These are phyloP conservation scores for Penicillium brevicompactum DNA, from an alignment of 2,329 filamentous ascomycete genomes.

Conservation along the genomic window DNA sequence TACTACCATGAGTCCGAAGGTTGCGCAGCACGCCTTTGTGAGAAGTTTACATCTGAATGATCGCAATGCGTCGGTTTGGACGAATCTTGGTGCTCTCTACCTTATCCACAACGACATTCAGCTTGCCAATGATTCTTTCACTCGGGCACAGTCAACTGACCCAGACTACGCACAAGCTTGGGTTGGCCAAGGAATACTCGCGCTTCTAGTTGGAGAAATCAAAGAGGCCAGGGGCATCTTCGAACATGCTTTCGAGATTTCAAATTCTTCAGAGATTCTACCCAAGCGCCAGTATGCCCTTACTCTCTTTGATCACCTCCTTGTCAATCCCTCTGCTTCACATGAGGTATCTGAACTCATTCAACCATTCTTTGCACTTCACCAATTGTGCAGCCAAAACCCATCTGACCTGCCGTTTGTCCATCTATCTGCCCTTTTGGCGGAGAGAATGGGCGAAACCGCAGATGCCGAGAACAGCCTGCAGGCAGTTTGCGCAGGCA, in stretches of 20 bases:
- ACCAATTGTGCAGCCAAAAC: slow-evolving; percentile 73
- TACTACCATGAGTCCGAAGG: slow-evolving; percentile 78
- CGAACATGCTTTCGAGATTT: slow-evolving; percentile 91
- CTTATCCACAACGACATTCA: slow-evolving; percentile 79
- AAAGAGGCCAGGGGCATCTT: slow-evolving; percentile 83
- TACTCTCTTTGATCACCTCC: slow-evolving; percentile 79
- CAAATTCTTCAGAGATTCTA: slow-evolving; percentile 72
- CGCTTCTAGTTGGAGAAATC: slow-evolving; percentile 71
- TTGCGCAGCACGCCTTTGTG: slow-evolving; percentile 91
- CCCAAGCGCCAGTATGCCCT: slow-evolving; percentile 78
- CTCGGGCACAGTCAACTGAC: slow-evolving; percentile 87
- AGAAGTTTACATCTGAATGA: slow-evolving; percentile 93
- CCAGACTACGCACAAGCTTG: slow-evolving; percentile 92
- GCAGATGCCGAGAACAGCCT: slow-evolving; percentile 65
- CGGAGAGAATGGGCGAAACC: slow-evolving; percentile 76
- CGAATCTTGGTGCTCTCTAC: slow-evolving; percentile 85
- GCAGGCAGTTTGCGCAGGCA: slow-evolving; percentile 64
- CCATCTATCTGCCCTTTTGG: slow-evolving; percentile 78
- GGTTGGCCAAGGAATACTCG: slow-evolving; percentile 88
- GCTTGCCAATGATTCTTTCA: slow-evolving; percentile 88
- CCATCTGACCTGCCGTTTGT: slow-evolving; percentile 71
- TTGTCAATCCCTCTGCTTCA: slow-evolving; percentile 57
- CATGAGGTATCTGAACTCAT: slow-evolving; percentile 66
- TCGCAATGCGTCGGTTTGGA: slow-evolving; percentile 80
- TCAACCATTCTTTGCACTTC: slow-evolving; percentile 84